phyloP scores from a whole-genome alignment of 163 green algal species.

The Scenedesmus sp. region DNA sequence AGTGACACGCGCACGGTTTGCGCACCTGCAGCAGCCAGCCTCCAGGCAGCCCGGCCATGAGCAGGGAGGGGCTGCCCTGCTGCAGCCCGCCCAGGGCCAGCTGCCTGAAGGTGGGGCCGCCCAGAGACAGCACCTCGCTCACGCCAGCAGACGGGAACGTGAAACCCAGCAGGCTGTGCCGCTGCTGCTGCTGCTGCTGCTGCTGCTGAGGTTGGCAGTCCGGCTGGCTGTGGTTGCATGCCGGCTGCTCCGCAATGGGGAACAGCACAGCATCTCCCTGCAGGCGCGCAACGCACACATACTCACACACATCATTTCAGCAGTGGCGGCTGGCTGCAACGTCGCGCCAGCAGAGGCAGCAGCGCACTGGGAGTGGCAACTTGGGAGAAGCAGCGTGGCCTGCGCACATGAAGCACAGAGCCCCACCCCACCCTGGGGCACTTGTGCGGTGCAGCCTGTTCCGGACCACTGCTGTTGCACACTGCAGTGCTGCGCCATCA shows the following conservation, averaged over 20 bases:
- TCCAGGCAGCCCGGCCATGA: slow-evolving; percentile 27
- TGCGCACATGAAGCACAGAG: background rate
- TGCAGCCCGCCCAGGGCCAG: background rate
- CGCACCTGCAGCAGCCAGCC: slow-evolving; percentile 45
- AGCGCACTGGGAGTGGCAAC: background rate
- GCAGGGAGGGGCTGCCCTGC: background rate
- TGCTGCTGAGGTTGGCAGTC: background rate
- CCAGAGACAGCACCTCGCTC: slow-evolving; percentile 29
- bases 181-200: slow-evolving; percentile 28
- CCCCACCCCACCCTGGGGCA: background rate
- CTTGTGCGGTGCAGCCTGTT: background rate
- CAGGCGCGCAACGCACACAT: background rate
- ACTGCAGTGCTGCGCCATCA: background rate
- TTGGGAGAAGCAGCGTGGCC: background rate
- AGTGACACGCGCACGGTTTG: background rate
- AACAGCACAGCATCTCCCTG: slow-evolving; percentile 50
- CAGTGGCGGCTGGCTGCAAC: background rate
- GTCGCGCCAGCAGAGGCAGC: background rate
- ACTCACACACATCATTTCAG: background rate
- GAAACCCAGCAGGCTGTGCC: slow-evolving; percentile 40
- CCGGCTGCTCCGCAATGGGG: slow-evolving; percentile 8
- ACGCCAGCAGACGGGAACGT: slow-evolving; percentile 35
- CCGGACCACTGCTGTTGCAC: background rate
- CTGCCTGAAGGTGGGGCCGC: slow-evolving; percentile 47
- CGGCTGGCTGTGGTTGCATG: background rate